Evolutionary conservation across 495 filamentous ascomycete species (phyloP), one percentile per base, ranked within the genome.

Genomic region (Collariella sp.): DNA sequence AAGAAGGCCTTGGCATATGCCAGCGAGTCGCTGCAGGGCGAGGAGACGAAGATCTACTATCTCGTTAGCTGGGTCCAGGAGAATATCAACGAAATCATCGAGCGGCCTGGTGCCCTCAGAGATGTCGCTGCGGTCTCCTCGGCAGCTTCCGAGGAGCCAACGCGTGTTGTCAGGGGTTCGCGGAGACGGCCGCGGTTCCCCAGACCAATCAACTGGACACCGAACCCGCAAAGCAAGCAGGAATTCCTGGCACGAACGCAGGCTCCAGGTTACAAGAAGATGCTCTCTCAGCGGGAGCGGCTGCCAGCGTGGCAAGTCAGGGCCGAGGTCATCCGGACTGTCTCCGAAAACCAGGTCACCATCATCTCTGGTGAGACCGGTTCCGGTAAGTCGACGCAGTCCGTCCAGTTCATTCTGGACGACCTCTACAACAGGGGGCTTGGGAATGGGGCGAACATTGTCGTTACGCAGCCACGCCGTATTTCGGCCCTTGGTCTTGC

Each of bases 351-450:
- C 62, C 89, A 95, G 67, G 88, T 97, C 19, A 91, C 87, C 4
- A 97, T 98, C 57, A 94, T 98, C 48, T 91, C 89, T 24, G 93
- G 93, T 58, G 93, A 96, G 70, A 98, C 93, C 7, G 93, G 93
- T 50, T 94, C 88, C 40, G 93, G 93, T 62, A 98, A 98, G 67
- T 95, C 89, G 50, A 98, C 93, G 1, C 93, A 98, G 67, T 88
- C 88, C 12, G 93, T 96, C 4, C 93, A 98, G 66, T 98, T 97
- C 67, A 76, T 98, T 20, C 75, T 98, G 7, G 93, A 98, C 61
- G 89, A 96, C 61, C 75, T 98, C 63, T 95, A 96, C 61, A 71
- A 81, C 58, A 77, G 79, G 22, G 77, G 82, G 13, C 73, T 93
- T 13, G 93, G 93, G 9, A 79, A 76, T 5, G 76, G 76, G 15